Percentiles rank a stretch among this genome's conserved stretches.
Conservation (phyloP, 768 basidiomycete species). For the Thelephora aurantiotincta region DNA sequence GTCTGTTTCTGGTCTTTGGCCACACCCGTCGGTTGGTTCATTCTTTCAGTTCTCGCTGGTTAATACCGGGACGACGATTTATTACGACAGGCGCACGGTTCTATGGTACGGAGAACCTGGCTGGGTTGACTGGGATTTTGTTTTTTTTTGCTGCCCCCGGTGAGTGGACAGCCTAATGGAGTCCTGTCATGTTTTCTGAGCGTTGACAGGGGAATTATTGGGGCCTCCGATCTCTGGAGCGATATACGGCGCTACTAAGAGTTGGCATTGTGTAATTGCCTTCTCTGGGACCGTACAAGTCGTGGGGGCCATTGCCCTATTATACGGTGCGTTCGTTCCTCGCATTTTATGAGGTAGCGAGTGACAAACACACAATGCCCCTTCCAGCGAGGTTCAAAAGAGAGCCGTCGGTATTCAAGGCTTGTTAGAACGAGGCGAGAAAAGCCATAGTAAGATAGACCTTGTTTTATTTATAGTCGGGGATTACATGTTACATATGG, state of each 20-base stretch:
- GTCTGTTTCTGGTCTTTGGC: conserved; percentile 21
- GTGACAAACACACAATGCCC: too few species aligned
- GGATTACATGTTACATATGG: too few species aligned
- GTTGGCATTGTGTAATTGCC: conserved; percentile 11
- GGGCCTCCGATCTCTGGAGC: conserved; percentile 12
- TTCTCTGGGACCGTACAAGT: conserved; percentile 13
- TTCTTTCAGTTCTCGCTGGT: conserved; percentile 6
- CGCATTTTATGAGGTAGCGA: too few species aligned
- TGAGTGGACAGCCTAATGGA: neutral
- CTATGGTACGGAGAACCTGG: conserved; percentile 8
- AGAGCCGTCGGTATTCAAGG: too few species aligned
- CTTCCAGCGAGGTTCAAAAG: too few species aligned
- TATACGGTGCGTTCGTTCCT: conserved; percentile 8
- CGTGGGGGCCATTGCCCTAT: conserved; percentile 7
- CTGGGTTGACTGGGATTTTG: conserved; percentile 3
- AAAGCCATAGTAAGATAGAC: too few species aligned
- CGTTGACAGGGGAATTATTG: conserved; percentile 8
- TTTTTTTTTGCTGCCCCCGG: neutral
- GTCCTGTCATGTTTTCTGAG: neutral
- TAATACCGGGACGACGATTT: neutral
- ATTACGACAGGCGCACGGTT: conserved; percentile 3
- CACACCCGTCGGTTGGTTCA: conserved; percentile 16
- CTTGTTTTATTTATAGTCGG: too few species aligned
- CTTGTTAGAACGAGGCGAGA: too few species aligned
- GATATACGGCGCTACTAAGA: conserved; percentile 8